Base-by-base conservation (phyloP, 129 eudicot species). In the Ambrosia artemisiifolia region DNA sequence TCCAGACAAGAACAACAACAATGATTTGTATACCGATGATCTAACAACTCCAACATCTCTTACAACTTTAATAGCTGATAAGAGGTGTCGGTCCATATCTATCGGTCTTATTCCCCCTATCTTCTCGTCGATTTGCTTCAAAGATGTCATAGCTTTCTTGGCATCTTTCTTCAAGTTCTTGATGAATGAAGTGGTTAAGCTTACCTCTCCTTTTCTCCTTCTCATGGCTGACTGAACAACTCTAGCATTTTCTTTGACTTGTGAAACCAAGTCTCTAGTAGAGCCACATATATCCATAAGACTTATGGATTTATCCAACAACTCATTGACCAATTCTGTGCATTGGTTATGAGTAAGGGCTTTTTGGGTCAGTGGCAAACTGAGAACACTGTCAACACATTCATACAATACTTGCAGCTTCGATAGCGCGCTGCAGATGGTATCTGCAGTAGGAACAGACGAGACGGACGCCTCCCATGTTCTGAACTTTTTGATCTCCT, bases 41-140 rank as follows among this genome's bases (percentile, higher is more conserved):
- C 82, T 84, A 24, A 79, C 75, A n/a, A 79, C 74, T 13, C 81
- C 80, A 47, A 81, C 88, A 54, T 84, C 88, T 66, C 84, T 81
- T 32, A 87, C 80, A 1, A 82, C 82, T 66, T 76, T 78, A 28
- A 87, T 84, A 60, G 82, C 86, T 1, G 86, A 50, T 46, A 74
- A 76, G 7, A 83, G 56, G 5, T 81, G 83, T 16, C 65, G 75
- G 65, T 84, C 83, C 6, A 78, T 47, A 74, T 81, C 74, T 33
- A 61, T n/a, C 0, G 79, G 73, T 51, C 68, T 72, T 36, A 70
- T 62, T 30, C 30, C 46, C 16, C 66, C 76, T 17, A 64, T 70
- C 72, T 72, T 63, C 61, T 74, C 80, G 14, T 81, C 89, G 14
- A 81, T 78, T 53, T 74, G 79, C 73, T 85, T 81, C 74, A 85